These are phyloP conservation scores for Kodamaea arcana DNA, from an alignment of 1,139 yeast species.

Conservation along the genomic window DNA sequence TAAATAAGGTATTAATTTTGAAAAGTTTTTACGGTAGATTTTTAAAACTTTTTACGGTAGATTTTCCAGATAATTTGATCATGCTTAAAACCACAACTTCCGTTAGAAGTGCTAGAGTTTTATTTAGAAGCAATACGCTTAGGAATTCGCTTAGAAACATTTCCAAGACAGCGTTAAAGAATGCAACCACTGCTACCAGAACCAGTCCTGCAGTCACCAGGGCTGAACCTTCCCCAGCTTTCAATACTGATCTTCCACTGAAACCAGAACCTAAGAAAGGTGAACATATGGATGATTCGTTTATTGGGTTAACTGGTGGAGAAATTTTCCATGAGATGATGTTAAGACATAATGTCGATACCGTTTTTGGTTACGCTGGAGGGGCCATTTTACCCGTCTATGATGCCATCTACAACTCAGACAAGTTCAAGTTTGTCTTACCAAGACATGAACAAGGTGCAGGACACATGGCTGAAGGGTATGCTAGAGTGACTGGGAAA, in stretches of 20 bases:
- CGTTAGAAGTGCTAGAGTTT: slow-evolving; percentile 6
- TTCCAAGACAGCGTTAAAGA: slow-evolving; percentile 29
- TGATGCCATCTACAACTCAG: slow-evolving; percentile 92
- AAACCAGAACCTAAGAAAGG: slow-evolving; percentile 14
- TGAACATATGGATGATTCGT: slow-evolving; percentile 66
- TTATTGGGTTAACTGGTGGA: slow-evolving; percentile 94
- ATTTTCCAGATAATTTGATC: too few relatives aligned
- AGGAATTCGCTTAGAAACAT: slow-evolving; percentile 23
- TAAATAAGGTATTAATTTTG: background rate
- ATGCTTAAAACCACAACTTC: too few relatives aligned
- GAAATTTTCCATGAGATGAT: slow-evolving; percentile 98
- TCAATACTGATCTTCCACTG: slow-evolving; percentile 13
- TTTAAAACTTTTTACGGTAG: too few relatives aligned
- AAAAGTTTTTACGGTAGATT: background rate
- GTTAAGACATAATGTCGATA: slow-evolving; percentile 92
- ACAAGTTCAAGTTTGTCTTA: slow-evolving; percentile 80
- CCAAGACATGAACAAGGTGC: slow-evolving; percentile 99
- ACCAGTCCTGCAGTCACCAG: slow-evolving; percentile 14
- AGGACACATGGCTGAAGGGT: slow-evolving; percentile 99
- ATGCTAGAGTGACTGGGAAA: slow-evolving; percentile 91
- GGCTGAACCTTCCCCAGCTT: slow-evolving; percentile 31
- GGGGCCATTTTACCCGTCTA: slow-evolving; percentile 98
- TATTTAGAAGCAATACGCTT: slow-evolving; percentile 4
- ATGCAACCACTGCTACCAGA: slow-evolving; percentile 30
- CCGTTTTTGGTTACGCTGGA: slow-evolving; percentile 94